Conservation (phyloP, 2,329 filamentous ascomycete genomes). For the Septoria petroselini region DNA sequence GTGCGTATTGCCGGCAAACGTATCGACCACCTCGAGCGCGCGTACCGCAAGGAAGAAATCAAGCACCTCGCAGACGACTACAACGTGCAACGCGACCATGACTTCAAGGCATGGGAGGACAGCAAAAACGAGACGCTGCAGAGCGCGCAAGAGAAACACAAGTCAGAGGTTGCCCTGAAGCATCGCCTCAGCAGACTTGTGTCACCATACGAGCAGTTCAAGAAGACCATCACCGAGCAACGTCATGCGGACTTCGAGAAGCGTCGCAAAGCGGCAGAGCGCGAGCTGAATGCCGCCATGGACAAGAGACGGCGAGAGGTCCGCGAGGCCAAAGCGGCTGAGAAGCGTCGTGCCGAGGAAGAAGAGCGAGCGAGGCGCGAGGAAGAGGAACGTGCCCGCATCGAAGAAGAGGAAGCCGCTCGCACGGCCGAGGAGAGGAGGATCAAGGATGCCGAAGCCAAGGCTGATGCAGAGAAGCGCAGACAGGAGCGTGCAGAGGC, state of each 20-base stretch:
- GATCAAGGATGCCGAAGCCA: slow-evolving; percentile 52
- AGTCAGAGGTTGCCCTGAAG: slow-evolving; percentile 88
- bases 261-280: slow-evolving; percentile 84
- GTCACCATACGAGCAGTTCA: slow-evolving; percentile 79
- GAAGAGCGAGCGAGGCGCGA: slow-evolving; percentile 73
- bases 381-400: slow-evolving; percentile 76
- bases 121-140: slow-evolving; percentile 72
- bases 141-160: slow-evolving; percentile 83
- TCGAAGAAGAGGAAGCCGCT: slow-evolving; percentile 82
- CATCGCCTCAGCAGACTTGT: slow-evolving; percentile 84
- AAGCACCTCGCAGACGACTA: slow-evolving; percentile 90
- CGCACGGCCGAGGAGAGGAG: slow-evolving; percentile 76
- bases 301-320: slow-evolving; percentile 81
- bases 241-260: slow-evolving; percentile 95
- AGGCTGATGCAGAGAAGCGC: slow-evolving; percentile 64
- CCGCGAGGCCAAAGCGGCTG: slow-evolving; percentile 74
- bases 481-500: slow-evolving; percentile 51
- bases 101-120: slow-evolving; percentile 76
- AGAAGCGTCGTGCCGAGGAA: slow-evolving; percentile 82
- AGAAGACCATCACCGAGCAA: slow-evolving; percentile 75
- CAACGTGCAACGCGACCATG: slow-evolving; percentile 72
- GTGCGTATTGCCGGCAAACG: slow-evolving; percentile 90
- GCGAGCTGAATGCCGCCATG: slow-evolving; percentile 90
- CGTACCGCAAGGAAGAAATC: slow-evolving; percentile 89
- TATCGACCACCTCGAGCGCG: slow-evolving; percentile 94